Percentiles rank a stretch among this genome's conserved stretches.
phyloP scores from a whole-genome alignment of 2,329 filamentous ascomycete genomes.

The Cladophialophora bantiana region DNA sequence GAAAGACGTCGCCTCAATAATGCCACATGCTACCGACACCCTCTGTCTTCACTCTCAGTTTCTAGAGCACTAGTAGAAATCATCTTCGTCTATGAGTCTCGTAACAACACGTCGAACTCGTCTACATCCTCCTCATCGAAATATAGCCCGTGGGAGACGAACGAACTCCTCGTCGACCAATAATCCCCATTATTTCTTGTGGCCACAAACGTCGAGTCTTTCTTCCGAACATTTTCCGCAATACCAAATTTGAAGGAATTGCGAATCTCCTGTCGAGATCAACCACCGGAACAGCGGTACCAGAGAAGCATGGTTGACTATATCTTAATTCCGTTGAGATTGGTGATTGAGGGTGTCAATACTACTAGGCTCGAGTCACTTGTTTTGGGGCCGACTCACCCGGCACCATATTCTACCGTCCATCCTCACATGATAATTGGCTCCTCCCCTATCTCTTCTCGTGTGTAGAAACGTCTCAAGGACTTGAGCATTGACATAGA shows the following conservation, averaged over 20 bases:
- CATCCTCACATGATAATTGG: slow-evolving; percentile 77
- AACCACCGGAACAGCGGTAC: slow-evolving; percentile 72
- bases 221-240: slow-evolving; percentile 75
- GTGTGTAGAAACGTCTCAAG: slow-evolving; percentile 78
- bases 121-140: slow-evolving; percentile 66
- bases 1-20: slow-evolving; percentile 76
- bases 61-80: slow-evolving; percentile 78
- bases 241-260: slow-evolving; percentile 76
- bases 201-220: slow-evolving; percentile 84
- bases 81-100: slow-evolving; percentile 81
- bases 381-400: slow-evolving; percentile 76
- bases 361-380: slow-evolving; percentile 71
- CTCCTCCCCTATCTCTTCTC: slow-evolving; percentile 72
- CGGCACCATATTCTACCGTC: slow-evolving; percentile 75
- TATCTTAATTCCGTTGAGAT: slow-evolving; percentile 83
- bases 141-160: slow-evolving; percentile 80
- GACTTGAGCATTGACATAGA: slow-evolving; percentile 76
- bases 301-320: slow-evolving; percentile 83
- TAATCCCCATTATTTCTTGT: slow-evolving; percentile 90
- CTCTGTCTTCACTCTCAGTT: slow-evolving; percentile 85
- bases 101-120: slow-evolving; percentile 63
- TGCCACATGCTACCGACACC: slow-evolving; percentile 78
- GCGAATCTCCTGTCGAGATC: slow-evolving; percentile 76
- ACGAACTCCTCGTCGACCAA: slow-evolving; percentile 81
- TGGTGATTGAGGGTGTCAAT: slow-evolving; percentile 77